A percentile compares a stretch with the other conserved stretches of the same genome.
Evolutionary conservation across 306 rosid genomes (phyloP).

Genomic region (Fragaria vesca): DNA sequence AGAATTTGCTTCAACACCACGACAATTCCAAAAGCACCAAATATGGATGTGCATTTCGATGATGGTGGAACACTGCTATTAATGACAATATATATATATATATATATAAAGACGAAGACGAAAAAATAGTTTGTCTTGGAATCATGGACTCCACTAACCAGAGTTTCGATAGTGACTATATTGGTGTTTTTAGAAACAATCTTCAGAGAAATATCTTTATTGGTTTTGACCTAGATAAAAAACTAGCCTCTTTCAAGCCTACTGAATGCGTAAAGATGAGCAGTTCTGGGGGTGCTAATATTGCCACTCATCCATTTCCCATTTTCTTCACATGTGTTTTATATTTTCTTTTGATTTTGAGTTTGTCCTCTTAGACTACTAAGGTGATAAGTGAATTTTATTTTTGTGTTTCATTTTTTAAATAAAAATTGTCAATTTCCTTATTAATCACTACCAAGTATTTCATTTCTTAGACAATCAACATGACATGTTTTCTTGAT

Average conservation of each 20-base stretch:
- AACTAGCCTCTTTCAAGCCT: not conserved
- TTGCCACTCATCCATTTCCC: not conserved
- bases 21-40: not conserved
- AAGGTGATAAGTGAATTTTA: too few species aligned
- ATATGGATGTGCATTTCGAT: not conserved
- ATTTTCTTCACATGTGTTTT: not conserved
- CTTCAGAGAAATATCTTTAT: not conserved
- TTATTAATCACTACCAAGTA: too few species aligned
- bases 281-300: not conserved
- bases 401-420: too few species aligned
- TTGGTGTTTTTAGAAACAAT: not conserved
- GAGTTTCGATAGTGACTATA: not conserved
- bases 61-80: not conserved
- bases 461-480: too few species aligned
- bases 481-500: too few species aligned
- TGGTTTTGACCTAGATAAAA: not conserved
- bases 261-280: not conserved
- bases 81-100: too few species aligned
- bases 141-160: too few species aligned
- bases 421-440: too few species aligned
- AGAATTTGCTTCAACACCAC: not conserved
- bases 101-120: constrained; percentile 21
- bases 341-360: not conserved
- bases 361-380: not conserved
- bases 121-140: not conserved